A percentile compares a stretch with the other conserved stretches of the same genome.
These are phyloP conservation scores for Escallonia rubra DNA, from an alignment of 129 eudicot species.

Conservation along the genomic window DNA sequence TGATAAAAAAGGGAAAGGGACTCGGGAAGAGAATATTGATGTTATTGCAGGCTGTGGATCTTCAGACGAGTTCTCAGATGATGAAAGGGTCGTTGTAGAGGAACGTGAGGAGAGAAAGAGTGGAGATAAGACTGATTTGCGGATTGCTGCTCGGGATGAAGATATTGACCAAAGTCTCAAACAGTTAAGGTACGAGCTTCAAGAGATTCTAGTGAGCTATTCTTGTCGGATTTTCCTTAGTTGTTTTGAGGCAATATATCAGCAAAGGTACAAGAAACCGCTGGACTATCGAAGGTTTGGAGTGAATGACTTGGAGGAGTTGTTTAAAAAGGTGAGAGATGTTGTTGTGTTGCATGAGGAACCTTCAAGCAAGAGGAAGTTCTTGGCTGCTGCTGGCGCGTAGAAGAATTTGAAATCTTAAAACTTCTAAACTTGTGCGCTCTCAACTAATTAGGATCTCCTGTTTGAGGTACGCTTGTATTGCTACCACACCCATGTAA, in stretches of 20 bases:
- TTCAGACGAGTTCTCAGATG: conserved; percentile 81
- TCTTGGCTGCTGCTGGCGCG: conserved; percentile 61
- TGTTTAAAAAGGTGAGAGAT: conserved; percentile 79
- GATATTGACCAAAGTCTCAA: conserved; percentile 31
- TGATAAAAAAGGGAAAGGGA: conserved; percentile 54
- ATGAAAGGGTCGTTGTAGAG: conserved; percentile 46
- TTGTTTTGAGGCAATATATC: conserved; percentile 74
- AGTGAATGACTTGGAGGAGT: conserved; percentile 67
- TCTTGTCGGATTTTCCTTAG: conserved; percentile 62
- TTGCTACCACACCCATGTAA: neutral
- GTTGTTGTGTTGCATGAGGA: conserved; percentile 71
- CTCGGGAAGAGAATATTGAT: conserved; percentile 45
- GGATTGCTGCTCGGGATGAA: neutral
- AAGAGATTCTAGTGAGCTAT: conserved; percentile 87
- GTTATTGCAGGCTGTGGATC: conserved; percentile 33
- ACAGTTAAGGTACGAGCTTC: conserved; percentile 67
- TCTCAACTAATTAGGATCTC: conserved; percentile 2
- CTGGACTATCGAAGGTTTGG: conserved; percentile 67
- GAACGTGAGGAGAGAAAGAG: conserved; percentile 34
- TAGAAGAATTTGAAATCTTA: neutral
- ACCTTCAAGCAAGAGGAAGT: conserved; percentile 60
- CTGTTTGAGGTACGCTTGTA: conserved; percentile 10
- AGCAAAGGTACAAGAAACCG: conserved; percentile 67
- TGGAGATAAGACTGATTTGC: conserved; percentile 27
- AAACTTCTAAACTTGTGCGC: neutral